Conservation (phyloP, 345 rosid species). For the Citrus reticulata region DNA sequence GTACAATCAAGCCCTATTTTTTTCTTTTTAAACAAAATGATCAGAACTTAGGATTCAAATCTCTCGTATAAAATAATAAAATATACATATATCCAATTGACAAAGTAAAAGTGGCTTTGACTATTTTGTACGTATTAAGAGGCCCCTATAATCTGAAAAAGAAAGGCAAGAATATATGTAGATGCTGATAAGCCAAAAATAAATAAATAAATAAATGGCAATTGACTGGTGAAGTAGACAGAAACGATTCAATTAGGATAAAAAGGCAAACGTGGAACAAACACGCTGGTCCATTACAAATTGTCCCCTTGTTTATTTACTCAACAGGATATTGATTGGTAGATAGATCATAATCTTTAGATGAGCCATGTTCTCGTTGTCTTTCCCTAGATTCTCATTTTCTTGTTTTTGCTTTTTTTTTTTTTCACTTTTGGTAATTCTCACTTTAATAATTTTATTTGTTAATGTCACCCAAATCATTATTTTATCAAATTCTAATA, state of each 20-base stretch:
- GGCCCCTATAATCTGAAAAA: not conserved
- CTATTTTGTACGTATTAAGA: not conserved
- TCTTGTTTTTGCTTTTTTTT: not conserved
- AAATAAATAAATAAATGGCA: not conserved
- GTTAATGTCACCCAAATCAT: not conserved
- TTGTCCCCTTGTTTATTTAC: constrained; percentile 5
- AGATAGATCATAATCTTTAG: not conserved
- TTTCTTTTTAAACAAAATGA: too few relatives aligned
- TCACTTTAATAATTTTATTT: not conserved
- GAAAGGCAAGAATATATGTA: not conserved
- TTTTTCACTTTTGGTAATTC: not conserved
- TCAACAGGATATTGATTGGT: not conserved
- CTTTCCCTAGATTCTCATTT: constrained; percentile 13
- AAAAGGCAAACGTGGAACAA: not conserved
- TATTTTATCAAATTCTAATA: not conserved
- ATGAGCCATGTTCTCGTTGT: not conserved
- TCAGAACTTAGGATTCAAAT: too few relatives aligned
- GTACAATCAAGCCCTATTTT: too few relatives aligned
- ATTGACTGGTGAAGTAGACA: constrained; percentile 7
- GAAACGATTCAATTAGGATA: constrained; percentile 13
- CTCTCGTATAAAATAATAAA: too few relatives aligned
- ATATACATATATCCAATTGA: too few relatives aligned
- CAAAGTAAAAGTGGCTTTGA: too few relatives aligned
- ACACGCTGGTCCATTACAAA: constrained; percentile 14
- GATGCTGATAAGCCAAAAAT: not conserved